These are phyloP conservation scores for Suhomyces faveliae DNA, from an alignment of 805 yeast species.

Conservation along the genomic window DNA sequence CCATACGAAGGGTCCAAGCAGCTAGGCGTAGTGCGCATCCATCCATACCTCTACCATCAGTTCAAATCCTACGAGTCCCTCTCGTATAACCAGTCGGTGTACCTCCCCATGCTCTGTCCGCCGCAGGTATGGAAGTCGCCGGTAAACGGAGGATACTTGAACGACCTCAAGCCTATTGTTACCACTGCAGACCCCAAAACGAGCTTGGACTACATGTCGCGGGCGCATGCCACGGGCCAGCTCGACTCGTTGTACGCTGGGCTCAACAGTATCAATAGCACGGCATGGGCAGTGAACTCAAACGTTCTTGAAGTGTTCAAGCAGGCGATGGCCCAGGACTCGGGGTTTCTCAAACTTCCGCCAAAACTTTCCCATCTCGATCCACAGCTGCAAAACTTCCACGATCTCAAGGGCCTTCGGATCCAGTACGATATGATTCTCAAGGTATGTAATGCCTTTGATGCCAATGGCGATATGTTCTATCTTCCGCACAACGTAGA, in stretches of 20 bases:
- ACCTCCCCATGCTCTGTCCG: constrained; percentile 39
- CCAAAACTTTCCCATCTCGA: constrained; percentile 9
- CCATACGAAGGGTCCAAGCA: background rate
- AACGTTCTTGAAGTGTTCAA: constrained; percentile 22
- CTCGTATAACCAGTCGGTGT: constrained; percentile 13
- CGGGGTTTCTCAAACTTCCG: constrained; percentile 30
- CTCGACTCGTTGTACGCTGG: constrained; percentile 27
- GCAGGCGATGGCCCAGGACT: constrained; percentile 15
- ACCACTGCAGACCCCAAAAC: constrained; percentile 15
- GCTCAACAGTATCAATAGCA: constrained; percentile 27
- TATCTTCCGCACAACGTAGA: constrained; percentile 40
- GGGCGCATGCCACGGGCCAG: constrained; percentile 33
- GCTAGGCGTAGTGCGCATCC: constrained; percentile 21
- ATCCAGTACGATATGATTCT: constrained; percentile 18
- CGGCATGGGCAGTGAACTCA: constrained; percentile 38
- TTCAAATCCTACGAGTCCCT: constrained; percentile 12
- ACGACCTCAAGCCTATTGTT: constrained; percentile 24
- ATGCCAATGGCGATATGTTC: constrained; percentile 32
- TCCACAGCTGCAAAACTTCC: constrained; percentile 9
- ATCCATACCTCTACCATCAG: constrained; percentile 21
- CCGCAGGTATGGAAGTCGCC: constrained; percentile 39
- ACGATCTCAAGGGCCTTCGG: constrained; percentile 16
- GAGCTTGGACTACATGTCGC: constrained; percentile 19
- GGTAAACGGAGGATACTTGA: constrained; percentile 34
- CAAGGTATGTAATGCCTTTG: constrained; percentile 25